These are phyloP conservation scores for Aspergillus indologenus DNA, from an alignment of 495 filamentous ascomycete genomes.

Conservation along the genomic window DNA sequence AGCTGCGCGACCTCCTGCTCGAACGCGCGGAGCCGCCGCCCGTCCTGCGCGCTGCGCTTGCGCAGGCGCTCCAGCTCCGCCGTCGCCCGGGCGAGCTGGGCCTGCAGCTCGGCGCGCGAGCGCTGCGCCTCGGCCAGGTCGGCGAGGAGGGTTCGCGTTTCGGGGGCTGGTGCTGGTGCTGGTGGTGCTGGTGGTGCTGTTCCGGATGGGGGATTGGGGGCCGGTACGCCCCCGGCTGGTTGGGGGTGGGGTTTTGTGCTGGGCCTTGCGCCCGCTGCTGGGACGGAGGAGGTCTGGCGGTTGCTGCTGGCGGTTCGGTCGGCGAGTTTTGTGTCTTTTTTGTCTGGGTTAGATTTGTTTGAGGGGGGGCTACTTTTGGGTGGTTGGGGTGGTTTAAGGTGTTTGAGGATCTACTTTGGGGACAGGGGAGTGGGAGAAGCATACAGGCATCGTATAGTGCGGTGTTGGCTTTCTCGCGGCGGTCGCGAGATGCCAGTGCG, in stretches of 20 bases:
- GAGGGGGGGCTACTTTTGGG: background rate
- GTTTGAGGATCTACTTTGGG: background rate
- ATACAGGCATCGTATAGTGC: slow-evolving; percentile 58
- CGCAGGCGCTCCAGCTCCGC: slow-evolving; percentile 59
- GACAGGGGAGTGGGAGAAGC: slow-evolving; percentile 7
- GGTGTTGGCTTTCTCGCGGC: slow-evolving; percentile 54
- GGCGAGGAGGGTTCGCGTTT: slow-evolving; percentile 42
- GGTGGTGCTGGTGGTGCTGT: slow-evolving; percentile 18
- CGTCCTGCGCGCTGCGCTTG: slow-evolving; percentile 52
- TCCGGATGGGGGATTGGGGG: slow-evolving; percentile 21
- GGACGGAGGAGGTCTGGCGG: background rate
- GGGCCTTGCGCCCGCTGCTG: background rate
- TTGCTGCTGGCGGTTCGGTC: slow-evolving; percentile 63
- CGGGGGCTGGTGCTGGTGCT: slow-evolving; percentile 18
- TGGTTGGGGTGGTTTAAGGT: background rate
- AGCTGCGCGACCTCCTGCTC: slow-evolving; percentile 60
- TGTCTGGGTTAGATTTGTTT: background rate
- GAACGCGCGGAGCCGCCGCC: slow-evolving; percentile 56
- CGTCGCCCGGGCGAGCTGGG: slow-evolving; percentile 54
- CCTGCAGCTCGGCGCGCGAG: slow-evolving; percentile 62
- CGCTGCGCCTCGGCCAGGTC: slow-evolving; percentile 75
- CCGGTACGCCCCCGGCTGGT: too few relatives aligned
- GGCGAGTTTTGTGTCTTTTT: slow-evolving; percentile 63
- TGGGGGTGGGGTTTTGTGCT: background rate
- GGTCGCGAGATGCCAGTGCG: slow-evolving; percentile 54